Base-by-base conservation (phyloP, 768 basidiomycete genomes). In the Naganishia vishniacii region DNA sequence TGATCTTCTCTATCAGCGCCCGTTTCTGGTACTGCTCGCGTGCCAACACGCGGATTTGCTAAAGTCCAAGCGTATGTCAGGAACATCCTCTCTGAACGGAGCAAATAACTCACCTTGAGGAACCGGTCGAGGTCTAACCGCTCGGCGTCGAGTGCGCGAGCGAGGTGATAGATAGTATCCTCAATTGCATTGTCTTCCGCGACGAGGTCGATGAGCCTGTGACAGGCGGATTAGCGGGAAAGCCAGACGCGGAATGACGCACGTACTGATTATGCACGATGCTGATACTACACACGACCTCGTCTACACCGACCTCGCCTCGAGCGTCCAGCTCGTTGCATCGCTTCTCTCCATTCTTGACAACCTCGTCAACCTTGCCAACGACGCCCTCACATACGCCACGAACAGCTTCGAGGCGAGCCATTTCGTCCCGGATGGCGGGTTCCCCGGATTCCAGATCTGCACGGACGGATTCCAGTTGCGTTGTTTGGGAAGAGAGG, bases 161-260 rank as follows among this genome's bases (percentile, higher is more conserved):
- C 91, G 48, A 99, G 83, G 76, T 98, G 92, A 79, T 97, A 99
- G 65, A 95, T 88, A 48, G 94, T 94, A 76, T 98, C 95, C 79
- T 97, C 94, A 73, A 98, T 92, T 1, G 94, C 91, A 72, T 91
- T 92, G 77, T 98, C 95, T 77, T 99, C 95, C n/a, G 95, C 93
- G n/a, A 97, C 87, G 29, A 98, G 82, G 74, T 97, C 89, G 69
- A 97, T 86, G 25, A 99, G 81, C 79, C 94, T 98, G 16, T n/a
- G 28, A 37, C 8, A 37, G 20, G 18, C 3, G 6, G 20, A 20
- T 16, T 20, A 23, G 12, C 37, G 12, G 29, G 8, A 31, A 31
- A 8, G 8, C 8, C 45, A 25, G 45, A 46, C 7, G 23, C 45
- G 45, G 7, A 8, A 46, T 11, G 13, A 20, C 4, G 15, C n/a